Evolutionary conservation across 495 filamentous ascomycete species (phyloP), one percentile per base, ranked within the genome.

Genomic region (Articulospora tetracladia): DNA sequence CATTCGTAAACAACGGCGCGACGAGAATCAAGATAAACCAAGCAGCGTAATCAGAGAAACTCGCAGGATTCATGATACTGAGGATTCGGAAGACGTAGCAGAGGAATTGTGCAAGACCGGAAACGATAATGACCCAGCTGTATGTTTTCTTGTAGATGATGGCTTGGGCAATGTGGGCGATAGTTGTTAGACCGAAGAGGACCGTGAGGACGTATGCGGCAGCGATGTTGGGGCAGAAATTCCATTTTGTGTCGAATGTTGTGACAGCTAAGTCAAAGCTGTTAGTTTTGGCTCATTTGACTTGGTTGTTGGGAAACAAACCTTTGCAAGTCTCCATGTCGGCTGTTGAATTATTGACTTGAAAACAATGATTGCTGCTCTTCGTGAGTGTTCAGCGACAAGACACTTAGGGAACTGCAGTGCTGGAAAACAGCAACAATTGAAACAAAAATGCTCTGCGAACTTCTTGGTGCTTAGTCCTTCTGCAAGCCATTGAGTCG

Each of bases 1-100:
- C 85, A 44, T 89, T 87, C 61, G 84, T 78, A 76, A 80, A 67
- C 3, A 77, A 54, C 0, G 79, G 79, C 6, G 76, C 77, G 10
- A 58, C 67, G n/a, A 80, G 59, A 46, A 78, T 72, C 50, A 80
- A 49, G 10, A 77, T 55, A 36, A 72, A 70, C 61, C 61, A 69
- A 11, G 24, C 53, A 0, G 61, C 69, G 17, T 71, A 70, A 48
- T 61, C 67, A 0, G 28, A 54, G 8, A 64, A 52, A 19, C 65
- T 67, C 25, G 73, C 68, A 44, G 78, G 77, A 61, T 79, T 57
- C 3, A 63, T 60, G 15, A 76, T 59, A 1, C 69, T 72, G 23
- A 77, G 24, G 10, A 70, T 68, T 47, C 73, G 72, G 7, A 71
- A 53, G 36, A 75, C 54, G 52, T 74, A 79, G 2, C 68, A 65